These are phyloP conservation scores for Phyllosticta paracitricarpa DNA, from an alignment of 2,329 filamentous ascomycete genomes.

Conservation along the genomic window DNA sequence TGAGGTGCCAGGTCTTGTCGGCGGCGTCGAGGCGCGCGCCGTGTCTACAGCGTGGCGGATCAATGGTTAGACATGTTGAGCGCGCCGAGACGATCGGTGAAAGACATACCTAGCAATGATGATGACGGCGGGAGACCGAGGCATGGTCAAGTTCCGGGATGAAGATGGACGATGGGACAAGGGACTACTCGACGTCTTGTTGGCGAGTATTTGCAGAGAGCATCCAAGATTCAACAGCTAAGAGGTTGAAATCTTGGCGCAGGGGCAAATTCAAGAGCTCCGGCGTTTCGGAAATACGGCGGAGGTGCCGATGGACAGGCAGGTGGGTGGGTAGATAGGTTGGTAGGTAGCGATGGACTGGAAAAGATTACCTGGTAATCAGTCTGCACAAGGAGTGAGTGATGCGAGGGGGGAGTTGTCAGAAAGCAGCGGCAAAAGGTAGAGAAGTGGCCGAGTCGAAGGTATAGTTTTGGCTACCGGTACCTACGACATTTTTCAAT, in stretches of 20 bases:
- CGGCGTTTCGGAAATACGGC: neutral
- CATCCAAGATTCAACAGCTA: neutral
- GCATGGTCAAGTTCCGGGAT: slow-evolving; percentile 20
- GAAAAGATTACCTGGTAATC: neutral
- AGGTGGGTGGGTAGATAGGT: neutral
- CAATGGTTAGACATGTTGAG: slow-evolving; percentile 13
- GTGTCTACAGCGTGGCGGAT: slow-evolving; percentile 47
- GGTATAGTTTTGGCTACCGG: neutral
- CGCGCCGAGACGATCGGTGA: neutral
- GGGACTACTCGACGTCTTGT: neutral
- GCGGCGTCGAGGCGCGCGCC: slow-evolving; percentile 89
- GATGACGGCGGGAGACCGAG: slow-evolving; percentile 38
- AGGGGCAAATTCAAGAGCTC: neutral
- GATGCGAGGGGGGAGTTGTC: neutral
- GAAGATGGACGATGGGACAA: neutral
- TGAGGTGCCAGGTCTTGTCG: slow-evolving; percentile 90
- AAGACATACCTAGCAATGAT: slow-evolving; percentile 38
- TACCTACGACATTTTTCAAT: neutral
- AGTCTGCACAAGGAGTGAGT: neutral
- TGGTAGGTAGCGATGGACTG: neutral
- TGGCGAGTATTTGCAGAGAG: neutral
- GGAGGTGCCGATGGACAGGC: neutral
- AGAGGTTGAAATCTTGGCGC: neutral
- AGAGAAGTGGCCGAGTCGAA: neutral
- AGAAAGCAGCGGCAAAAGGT: neutral